A percentile compares a stretch with the other conserved stretches of the same genome.
Conservation (phyloP, 441 rosid genomes). For the Gossypium trilobum region DNA sequence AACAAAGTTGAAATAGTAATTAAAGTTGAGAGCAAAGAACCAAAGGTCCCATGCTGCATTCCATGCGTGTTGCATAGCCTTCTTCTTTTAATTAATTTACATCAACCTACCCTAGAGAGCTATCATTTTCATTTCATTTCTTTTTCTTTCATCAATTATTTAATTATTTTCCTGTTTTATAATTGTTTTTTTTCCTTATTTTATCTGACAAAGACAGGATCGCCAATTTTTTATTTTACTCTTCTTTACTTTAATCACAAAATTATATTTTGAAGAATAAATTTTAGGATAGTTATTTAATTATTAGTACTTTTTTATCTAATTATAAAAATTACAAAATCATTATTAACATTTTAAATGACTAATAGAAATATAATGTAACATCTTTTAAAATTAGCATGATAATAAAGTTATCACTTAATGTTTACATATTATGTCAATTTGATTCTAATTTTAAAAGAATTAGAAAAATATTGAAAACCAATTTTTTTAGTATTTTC, state of each 20-base stretch:
- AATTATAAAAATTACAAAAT: too few species aligned
- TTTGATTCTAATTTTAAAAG: too few species aligned
- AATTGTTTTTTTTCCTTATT: not conserved
- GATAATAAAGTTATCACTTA: too few species aligned
- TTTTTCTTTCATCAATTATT: not conserved
- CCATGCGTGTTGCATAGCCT: not conserved
- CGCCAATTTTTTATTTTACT: not conserved
- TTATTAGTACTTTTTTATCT: not conserved
- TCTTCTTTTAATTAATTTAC: not conserved
- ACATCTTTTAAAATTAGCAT: too few species aligned
- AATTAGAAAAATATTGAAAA: too few species aligned
- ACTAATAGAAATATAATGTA: too few species aligned
- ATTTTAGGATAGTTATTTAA: too few species aligned
- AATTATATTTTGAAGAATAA: too few species aligned
- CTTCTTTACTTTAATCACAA: too few species aligned
- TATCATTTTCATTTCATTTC: not conserved
- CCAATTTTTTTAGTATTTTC: too few species aligned
- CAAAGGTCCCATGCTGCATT: not conserved
- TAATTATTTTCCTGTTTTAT: not conserved
- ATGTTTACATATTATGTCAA: too few species aligned
- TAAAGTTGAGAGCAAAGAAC: constrained; percentile 7
- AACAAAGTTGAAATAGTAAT: constrained; percentile 16
- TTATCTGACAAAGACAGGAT: not conserved
- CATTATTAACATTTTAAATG: too few species aligned
- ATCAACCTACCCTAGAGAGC: not conserved